These are phyloP conservation scores for Leucocoprinus sp. DNA, from an alignment of 768 basidiomycete species.

Conservation along the genomic window DNA sequence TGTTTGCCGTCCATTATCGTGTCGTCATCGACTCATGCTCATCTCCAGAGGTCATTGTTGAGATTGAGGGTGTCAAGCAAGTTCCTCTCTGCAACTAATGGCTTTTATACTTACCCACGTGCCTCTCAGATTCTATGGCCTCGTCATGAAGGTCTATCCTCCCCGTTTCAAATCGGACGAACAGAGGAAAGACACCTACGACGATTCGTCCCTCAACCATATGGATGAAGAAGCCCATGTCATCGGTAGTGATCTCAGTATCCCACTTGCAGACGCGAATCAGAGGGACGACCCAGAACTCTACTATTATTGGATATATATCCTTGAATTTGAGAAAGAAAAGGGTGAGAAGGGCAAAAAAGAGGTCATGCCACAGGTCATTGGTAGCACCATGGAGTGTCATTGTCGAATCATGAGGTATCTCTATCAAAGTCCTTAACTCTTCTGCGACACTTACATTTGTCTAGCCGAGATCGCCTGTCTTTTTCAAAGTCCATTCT, in stretches of 20 bases:
- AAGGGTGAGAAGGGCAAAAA: slow-evolving; percentile 53
- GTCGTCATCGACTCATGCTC: slow-evolving; percentile 14
- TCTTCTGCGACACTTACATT: slow-evolving; percentile 6
- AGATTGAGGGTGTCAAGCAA: slow-evolving; percentile 81
- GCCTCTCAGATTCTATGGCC: slow-evolving; percentile 64
- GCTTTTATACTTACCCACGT: slow-evolving; percentile 13
- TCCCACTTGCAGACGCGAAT: slow-evolving; percentile 62
- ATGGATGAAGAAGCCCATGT: slow-evolving; percentile 55
- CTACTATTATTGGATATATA: slow-evolving; percentile 84
- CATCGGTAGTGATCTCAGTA: slow-evolving; percentile 72
- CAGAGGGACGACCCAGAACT: slow-evolving; percentile 67
- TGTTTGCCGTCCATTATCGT: slow-evolving; percentile 26
- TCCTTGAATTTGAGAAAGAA: slow-evolving; percentile 70
- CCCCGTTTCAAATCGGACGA: slow-evolving; percentile 44
- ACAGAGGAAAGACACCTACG: slow-evolving; percentile 42
- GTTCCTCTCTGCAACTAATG: slow-evolving; percentile 16
- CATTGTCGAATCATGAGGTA: slow-evolving; percentile 75
- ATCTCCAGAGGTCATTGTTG: slow-evolving; percentile 73
- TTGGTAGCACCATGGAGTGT: slow-evolving; percentile 78
- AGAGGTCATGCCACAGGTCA: slow-evolving; percentile 51
- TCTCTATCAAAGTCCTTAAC: slow-evolving; percentile 1
- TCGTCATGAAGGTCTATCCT: slow-evolving; percentile 70
- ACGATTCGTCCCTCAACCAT: slow-evolving; percentile 31
- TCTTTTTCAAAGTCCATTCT: slow-evolving; percentile 97
- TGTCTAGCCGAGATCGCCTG: slow-evolving; percentile 79